phyloP scores from a whole-genome alignment of 2,329 filamentous ascomycete species.

The Fusarium dlaminii region DNA sequence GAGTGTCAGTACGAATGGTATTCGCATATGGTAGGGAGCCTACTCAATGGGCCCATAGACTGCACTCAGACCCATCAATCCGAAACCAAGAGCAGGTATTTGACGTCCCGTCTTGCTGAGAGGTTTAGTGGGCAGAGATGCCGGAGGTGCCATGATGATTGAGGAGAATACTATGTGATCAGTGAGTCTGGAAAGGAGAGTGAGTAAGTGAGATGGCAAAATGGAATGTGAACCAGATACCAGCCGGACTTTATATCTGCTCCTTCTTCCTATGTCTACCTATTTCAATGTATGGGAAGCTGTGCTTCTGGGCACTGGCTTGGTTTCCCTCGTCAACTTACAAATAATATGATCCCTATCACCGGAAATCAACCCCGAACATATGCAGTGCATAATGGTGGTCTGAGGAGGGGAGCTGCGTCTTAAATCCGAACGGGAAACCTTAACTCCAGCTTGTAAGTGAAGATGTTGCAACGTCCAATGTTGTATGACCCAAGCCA shows the following conservation, averaged over 20 bases:
- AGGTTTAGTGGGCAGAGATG: background rate
- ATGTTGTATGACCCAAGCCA: rapidly evolving
- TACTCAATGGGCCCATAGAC: background rate
- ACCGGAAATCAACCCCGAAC: background rate
- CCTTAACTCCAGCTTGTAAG: background rate
- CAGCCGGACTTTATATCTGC: background rate
- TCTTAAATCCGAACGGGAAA: background rate
- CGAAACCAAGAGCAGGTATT: background rate
- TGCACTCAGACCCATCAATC: background rate
- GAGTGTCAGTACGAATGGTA: rapidly evolving
- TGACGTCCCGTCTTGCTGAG: background rate
- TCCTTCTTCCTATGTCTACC: background rate
- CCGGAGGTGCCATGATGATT: background rate
- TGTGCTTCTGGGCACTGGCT: rapidly evolving
- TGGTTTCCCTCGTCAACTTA: rapidly evolving
- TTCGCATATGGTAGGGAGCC: rapidly evolving
- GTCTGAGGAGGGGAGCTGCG: no score
- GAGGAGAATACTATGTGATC: no score
- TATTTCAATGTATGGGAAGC: background rate
- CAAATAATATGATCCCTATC: background rate
- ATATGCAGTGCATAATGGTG: background rate
- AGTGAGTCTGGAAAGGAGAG: background rate
- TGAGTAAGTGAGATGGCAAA: rapidly evolving
- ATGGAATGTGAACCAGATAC: rapidly evolving
- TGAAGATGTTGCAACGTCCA: background rate